Percentiles rank a stretch among this genome's conserved stretches.
Conservation (phyloP, 2,329 filamentous ascomycete genomes). For the Coniochaeta hoffmannii region DNA sequence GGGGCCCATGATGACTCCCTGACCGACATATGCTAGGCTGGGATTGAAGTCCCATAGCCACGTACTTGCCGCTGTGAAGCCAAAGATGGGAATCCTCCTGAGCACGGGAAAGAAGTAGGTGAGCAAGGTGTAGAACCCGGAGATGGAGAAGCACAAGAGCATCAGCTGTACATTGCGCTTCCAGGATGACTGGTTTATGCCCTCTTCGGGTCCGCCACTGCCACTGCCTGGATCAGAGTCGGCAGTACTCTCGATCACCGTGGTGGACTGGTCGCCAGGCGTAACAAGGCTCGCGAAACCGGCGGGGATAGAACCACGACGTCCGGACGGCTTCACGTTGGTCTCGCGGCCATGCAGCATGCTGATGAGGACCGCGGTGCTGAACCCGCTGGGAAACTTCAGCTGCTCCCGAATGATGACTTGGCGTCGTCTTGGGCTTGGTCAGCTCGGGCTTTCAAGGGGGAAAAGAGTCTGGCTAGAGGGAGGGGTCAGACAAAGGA, state of each 20-base stretch:
- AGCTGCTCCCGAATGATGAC: slow-evolving; percentile 90
- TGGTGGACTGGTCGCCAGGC: slow-evolving; percentile 7
- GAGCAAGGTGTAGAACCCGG: slow-evolving; percentile 64
- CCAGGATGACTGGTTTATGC: slow-evolving; percentile 22
- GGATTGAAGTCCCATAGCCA: slow-evolving; percentile 98
- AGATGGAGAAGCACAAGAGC: slow-evolving; percentile 48
- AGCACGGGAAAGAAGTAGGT: slow-evolving; percentile 88
- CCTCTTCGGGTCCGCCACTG: background rate
- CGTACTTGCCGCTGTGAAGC: slow-evolving; percentile 59
- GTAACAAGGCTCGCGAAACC: slow-evolving; percentile 36
- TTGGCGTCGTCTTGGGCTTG: slow-evolving; percentile 58
- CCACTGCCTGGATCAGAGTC: slow-evolving; percentile 19
- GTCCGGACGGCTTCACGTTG: slow-evolving; percentile 15
- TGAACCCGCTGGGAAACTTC: slow-evolving; percentile 92
- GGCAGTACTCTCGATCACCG: slow-evolving; percentile 15
- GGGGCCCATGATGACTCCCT: slow-evolving; percentile 98
- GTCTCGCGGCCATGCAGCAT: slow-evolving; percentile 67
- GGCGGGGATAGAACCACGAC: slow-evolving; percentile 24
- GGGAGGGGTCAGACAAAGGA: too few relatives aligned
- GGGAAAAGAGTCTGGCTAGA: background rate
- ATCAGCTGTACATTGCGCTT: slow-evolving; percentile 45
- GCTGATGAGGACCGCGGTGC: slow-evolving; percentile 86
- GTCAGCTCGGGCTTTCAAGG: background rate
- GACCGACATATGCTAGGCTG: slow-evolving; percentile 92
- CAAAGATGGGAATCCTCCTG: slow-evolving; percentile 82